Evolutionary conservation across 768 basidiomycete genomes (phyloP), one percentile per base, ranked within the genome.

Genomic region (Rubroboletus pulcherrimus): DNA sequence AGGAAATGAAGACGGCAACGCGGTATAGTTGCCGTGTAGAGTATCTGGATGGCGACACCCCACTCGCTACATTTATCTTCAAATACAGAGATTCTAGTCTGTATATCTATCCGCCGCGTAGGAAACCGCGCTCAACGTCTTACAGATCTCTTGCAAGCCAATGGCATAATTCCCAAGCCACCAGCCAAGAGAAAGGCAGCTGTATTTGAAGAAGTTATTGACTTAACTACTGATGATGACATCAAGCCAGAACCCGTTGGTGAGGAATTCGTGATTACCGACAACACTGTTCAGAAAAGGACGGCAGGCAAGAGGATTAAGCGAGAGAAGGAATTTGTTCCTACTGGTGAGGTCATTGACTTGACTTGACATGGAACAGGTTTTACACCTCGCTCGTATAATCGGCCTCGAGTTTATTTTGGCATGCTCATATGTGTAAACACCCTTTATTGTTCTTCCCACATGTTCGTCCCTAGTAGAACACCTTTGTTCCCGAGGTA

Each of bases 51-150:
- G 56, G 42, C 31, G 12, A 38, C 7, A 37, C 4, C 2, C 67
- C 69, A 14, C 43, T 71, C 2, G 65, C 38, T 21, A 66, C 60
- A n/a, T 71, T 72, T 31, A 35, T 62, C 34, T 71, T 71, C 58
- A 72, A 54, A 26, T 72, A 72, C 41, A 63, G 71, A 52, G 70
- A 69, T 45, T 26, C 19, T 24, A 15, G 69, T 72, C 33, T 26
- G 69, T 57, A 34, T n/a, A 43, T 48, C 10, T 40, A n/a, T 37
- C 26, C 24, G 5, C 11, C 30, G 8, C 29, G 17, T 21, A 51
- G 3, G 30, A 21, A 26, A 17, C 39, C 1, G 40, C 7, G 11
- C 51, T 59, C n/a, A 48, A 39, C 9, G 0, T 38, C 21, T n/a
- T 31, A 17, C 42, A 70, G 69, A 54, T 53, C 61, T 72, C 53